These are phyloP conservation scores for Leptographium lundbergii DNA, from an alignment of 2,329 filamentous ascomycete species.

Conservation along the genomic window DNA sequence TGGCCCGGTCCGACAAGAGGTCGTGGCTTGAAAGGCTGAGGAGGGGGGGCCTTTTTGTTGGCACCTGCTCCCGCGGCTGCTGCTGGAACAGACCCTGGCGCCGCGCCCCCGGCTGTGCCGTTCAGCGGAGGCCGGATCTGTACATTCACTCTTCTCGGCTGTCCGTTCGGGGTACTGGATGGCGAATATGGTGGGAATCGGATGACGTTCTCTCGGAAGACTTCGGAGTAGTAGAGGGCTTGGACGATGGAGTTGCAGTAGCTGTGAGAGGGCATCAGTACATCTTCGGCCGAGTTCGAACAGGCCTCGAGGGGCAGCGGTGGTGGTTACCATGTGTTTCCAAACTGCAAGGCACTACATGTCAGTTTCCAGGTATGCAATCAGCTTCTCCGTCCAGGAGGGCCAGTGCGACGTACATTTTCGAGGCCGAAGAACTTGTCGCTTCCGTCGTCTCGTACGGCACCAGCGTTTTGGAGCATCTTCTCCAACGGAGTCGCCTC, in stretches of 20 bases:
- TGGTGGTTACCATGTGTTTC: constrained; percentile 80
- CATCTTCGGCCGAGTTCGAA: constrained; percentile 4
- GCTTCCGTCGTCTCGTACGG: constrained; percentile 74
- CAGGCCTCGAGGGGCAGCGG: neutral
- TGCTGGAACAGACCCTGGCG: constrained; percentile 19
- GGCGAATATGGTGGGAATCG: constrained; percentile 71
- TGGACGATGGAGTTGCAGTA: constrained; percentile 99
- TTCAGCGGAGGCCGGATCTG: constrained; percentile 46
- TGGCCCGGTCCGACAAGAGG: constrained; percentile 41
- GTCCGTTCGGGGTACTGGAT: constrained; percentile 54
- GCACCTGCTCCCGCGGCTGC: constrained; percentile 18
- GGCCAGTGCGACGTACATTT: constrained; percentile 55
- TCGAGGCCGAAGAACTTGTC: constrained; percentile 98
- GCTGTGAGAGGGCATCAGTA: constrained; percentile 30
- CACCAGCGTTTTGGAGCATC: constrained; percentile 70
- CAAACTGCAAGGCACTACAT: constrained; percentile 49
- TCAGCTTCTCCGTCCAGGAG: neutral
- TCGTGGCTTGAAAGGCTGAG: constrained; percentile 45
- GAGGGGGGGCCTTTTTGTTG: constrained; percentile 36
- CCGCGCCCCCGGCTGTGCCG: constrained; percentile 14
- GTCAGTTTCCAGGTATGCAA: constrained; percentile 21
- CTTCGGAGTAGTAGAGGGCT: constrained; percentile 88
- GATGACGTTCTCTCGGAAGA: constrained; percentile 88
- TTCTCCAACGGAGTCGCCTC: constrained; percentile 53
- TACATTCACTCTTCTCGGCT: constrained; percentile 42